Percentiles rank a stretch among this genome's conserved stretches.
These are phyloP conservation scores for Plasmopara halstedii DNA, from an alignment of 352 stramenopile species.

Conservation along the genomic window DNA sequence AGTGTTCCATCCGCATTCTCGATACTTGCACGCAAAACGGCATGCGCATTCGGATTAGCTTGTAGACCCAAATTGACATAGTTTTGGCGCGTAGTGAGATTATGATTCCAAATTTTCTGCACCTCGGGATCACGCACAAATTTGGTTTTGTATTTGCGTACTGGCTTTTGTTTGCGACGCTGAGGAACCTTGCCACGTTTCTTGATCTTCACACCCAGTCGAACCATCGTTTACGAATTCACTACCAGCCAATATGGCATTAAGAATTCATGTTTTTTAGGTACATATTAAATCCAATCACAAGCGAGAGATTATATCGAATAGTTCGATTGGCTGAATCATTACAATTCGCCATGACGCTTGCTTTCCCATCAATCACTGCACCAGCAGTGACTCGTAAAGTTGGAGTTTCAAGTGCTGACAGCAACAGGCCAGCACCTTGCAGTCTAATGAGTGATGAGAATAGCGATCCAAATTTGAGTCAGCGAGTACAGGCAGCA, in stretches of 20 bases:
- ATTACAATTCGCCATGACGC: too few species aligned
- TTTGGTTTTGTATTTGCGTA: constrained; percentile 64
- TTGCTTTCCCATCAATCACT: too few species aligned
- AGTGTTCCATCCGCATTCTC: constrained; percentile 39
- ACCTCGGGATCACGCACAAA: constrained; percentile 69
- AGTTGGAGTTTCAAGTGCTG: too few species aligned
- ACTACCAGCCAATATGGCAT: not conserved
- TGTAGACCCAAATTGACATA: constrained; percentile 67
- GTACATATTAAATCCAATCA: not conserved
- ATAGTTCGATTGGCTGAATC: not conserved
- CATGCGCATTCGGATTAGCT: constrained; percentile 54
- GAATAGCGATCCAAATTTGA: constrained; percentile 7
- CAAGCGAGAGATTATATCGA: not conserved
- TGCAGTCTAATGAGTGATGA: constrained; percentile 20
- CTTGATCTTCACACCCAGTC: constrained; percentile 53
- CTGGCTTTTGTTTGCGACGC: constrained; percentile 60
- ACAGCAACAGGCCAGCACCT: constrained; percentile 15
- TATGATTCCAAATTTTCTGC: constrained; percentile 70
- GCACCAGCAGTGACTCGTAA: too few species aligned
- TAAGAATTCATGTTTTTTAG: too few species aligned
- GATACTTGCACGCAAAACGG: constrained; percentile 40
- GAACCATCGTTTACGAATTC: constrained; percentile 17
- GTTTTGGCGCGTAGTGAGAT: constrained; percentile 74
- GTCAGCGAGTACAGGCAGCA: constrained; percentile 43
- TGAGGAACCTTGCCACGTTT: constrained; percentile 57